These are phyloP conservation scores for Leucoagaricus sp. DNA, from an alignment of 1,284 basidiomycete species.

Conservation along the genomic window DNA sequence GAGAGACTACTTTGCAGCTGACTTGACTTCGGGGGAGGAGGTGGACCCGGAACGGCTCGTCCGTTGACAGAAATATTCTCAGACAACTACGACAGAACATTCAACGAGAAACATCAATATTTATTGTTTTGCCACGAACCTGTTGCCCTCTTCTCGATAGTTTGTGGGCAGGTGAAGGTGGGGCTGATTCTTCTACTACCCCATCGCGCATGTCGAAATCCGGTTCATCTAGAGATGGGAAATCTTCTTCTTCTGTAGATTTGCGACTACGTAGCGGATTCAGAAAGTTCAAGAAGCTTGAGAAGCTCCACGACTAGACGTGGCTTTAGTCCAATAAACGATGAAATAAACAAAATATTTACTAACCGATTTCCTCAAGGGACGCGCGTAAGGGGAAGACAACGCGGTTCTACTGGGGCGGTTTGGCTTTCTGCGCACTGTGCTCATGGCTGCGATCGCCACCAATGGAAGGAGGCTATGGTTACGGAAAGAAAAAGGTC, in stretches of 20 bases:
- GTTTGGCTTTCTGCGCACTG: constrained; percentile 44
- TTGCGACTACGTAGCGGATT: constrained; percentile 42
- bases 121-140: constrained; percentile 19
- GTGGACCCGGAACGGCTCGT: neutral
- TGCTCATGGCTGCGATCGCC: constrained; percentile 44
- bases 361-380: constrained; percentile 22
- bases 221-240: constrained; percentile 16
- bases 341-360: neutral
- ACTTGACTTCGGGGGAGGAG: neutral
- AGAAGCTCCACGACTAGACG: constrained; percentile 53
- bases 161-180: constrained; percentile 23
- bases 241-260: constrained; percentile 12
- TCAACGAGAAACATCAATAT: neutral
- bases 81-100: neutral
- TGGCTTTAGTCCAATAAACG: constrained; percentile 8
- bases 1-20: neutral
- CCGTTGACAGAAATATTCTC: neutral
- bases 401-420: constrained; percentile 41
- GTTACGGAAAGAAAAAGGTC: constrained; percentile 17
- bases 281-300: constrained; percentile 45
- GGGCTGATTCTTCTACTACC: constrained; percentile 16
- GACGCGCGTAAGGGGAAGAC: constrained; percentile 40
- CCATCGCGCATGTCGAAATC: constrained; percentile 22
- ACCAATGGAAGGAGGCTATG: constrained; percentile 14
- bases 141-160: constrained; percentile 33